phyloP scores from a whole-genome alignment of 441 rosid genomes.

The Gossypium armourianum region DNA sequence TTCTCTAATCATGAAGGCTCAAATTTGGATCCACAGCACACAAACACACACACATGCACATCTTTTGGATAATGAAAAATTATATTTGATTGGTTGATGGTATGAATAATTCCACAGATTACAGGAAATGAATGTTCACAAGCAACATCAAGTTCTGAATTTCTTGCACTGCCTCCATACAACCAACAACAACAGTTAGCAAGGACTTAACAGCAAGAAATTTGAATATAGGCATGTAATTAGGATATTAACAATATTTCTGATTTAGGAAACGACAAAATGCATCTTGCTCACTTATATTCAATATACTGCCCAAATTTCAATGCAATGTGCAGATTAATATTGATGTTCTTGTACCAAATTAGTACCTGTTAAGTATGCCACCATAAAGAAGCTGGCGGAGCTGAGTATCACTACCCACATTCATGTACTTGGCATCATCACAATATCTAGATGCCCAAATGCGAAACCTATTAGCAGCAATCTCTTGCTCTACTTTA shows the following conservation, averaged over 20 bases:
- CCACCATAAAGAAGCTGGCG: constrained; percentile 82
- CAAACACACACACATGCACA: background rate
- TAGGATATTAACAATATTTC: background rate
- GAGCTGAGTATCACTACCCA: constrained; percentile 81
- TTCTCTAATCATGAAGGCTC: constrained; percentile 37
- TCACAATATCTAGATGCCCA: constrained; percentile 81
- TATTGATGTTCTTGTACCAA: background rate
- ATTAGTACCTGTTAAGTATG: constrained; percentile 43
- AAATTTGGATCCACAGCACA: constrained; percentile 10
- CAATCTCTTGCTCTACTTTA: constrained; percentile 63
- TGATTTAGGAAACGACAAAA: background rate
- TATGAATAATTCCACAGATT: background rate
- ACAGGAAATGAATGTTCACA: background rate
- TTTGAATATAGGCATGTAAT: background rate
- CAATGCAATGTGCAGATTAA: background rate
- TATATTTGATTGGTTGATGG: background rate
- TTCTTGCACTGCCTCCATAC: background rate
- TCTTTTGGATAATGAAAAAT: background rate
- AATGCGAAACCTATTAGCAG: constrained; percentile 57
- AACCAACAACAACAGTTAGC: background rate
- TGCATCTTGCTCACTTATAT: background rate
- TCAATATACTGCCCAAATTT: constrained; percentile 1
- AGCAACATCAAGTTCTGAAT: background rate
- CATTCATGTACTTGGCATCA: constrained; percentile 80
- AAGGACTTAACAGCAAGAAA: constrained; percentile 9